Evolutionary conservation across 495 filamentous ascomycete species (phyloP).

Genomic region (Parathielavia appendiculata): DNA sequence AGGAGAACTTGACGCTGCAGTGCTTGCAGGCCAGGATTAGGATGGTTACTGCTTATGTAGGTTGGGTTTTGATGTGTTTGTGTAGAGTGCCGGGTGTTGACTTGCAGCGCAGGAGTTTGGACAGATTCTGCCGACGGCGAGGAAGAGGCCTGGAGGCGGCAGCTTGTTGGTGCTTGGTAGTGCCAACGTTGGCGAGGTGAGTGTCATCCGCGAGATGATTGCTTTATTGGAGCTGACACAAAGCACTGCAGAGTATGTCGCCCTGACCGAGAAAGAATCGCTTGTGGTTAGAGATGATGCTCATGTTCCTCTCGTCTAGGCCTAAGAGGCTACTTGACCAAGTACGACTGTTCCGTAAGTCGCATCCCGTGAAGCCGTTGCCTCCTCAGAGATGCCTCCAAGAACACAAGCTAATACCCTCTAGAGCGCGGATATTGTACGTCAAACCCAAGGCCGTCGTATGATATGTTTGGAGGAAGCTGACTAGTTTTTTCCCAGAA

Average conservation of each 20-base stretch:
- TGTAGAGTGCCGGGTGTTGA: not conserved
- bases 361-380: not conserved
- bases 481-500: conserved; percentile 48
- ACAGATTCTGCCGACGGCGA: conserved; percentile 36
- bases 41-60: conserved; percentile 72
- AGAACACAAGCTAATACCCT: not conserved
- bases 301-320: conserved; percentile 8
- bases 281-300: not conserved
- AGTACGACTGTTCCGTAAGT: conserved; percentile 28
- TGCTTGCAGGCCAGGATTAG: conserved; percentile 75
- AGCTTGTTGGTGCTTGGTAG: conserved; percentile 39
- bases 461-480: conserved; percentile 24
- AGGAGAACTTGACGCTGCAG: conserved; percentile 58
- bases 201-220: not conserved
- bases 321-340: conserved; percentile 56
- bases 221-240: conserved; percentile 33
- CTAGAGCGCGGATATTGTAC: conserved; percentile 24
- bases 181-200: conserved; percentile 46
- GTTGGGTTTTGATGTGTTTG: not conserved
- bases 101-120: conserved; percentile 23
- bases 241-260: conserved; percentile 4
- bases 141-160: conserved; percentile 48
- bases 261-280: no score
- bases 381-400: not conserved
- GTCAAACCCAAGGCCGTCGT: conserved; percentile 33